Evolutionary conservation across 371 early-diverging fungal genomes (phyloP), one percentile per base, ranked within the genome.

Genomic region (Nematocida sp.): DNA sequence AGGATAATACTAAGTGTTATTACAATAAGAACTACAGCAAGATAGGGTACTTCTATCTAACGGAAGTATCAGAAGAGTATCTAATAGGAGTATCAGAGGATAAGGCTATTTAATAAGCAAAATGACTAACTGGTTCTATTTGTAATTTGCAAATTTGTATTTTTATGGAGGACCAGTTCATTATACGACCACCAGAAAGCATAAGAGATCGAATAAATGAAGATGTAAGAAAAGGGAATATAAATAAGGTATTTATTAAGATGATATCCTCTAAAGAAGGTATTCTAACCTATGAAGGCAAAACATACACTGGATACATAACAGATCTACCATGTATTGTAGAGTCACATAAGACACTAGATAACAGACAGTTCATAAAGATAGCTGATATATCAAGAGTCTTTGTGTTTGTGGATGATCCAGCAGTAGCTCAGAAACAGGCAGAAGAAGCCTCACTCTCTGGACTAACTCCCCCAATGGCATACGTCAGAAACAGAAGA

Each of bases 301-400:
- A 47, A 11, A 65, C 63, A 7, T 74, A 74, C 51, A 64, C 35
- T 15, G 75, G 61, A 53, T 52, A 5, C 25, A 41, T 64, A 11
- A 27, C 37, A 51, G 63, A 61, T 40, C 79, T 95, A 63, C 98
- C 98, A 13, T 91, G 90, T 0, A 90, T 97, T 63, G 88, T 92
- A 25, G 96, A 97, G 82, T 87, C 94, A 4, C 93, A 93, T 70
- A 91, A 94, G 79, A 92, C 93, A 0, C 81, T 90, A 3, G 93
- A 96, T 75, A 89, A 89, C 62, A 92, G 92, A 78, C 94, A 93
- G 78, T 86, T 92, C 75, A 90, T 90, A 79, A 97, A 97, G 83
- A 87, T 93, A n/a, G 91, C 90, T 11, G 96, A 96, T 40, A 77
- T 81, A 27, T 79, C 82, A 11, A 65, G 54, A 32, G 38, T 81